phyloP scores from a whole-genome alignment of 768 basidiomycete genomes.

The Roridomyces roridus region DNA sequence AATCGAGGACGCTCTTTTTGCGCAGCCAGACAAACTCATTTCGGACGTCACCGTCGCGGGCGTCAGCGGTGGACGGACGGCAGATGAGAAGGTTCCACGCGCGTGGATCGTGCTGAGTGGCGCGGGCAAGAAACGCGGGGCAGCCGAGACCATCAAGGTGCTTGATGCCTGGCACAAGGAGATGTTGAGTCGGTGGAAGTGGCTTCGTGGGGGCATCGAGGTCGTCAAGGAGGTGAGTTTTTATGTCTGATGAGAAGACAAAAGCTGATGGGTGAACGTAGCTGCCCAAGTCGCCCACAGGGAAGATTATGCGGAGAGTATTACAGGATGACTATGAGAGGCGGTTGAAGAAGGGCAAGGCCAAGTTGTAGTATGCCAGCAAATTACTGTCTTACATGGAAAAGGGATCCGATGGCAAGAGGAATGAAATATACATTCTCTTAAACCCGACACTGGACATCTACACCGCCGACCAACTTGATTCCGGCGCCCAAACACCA shows the following conservation, averaged over 20 bases:
- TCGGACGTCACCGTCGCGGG: conserved; percentile 75
- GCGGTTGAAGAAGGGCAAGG: conserved; percentile 20
- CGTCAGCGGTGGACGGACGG: conserved; percentile 71
- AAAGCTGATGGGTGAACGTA: conserved; percentile 28
- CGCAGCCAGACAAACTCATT: conserved; percentile 66
- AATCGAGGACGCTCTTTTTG: conserved; percentile 70
- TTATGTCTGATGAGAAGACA: not conserved
- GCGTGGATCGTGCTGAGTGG: conserved; percentile 79
- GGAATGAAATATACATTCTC: not conserved
- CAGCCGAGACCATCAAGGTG: conserved; percentile 42
- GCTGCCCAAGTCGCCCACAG: conserved; percentile 80
- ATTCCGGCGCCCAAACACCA: conserved; percentile 92
- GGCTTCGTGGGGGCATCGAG: conserved; percentile 75
- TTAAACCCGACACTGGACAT: conserved; percentile 59
- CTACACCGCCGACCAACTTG: conserved; percentile 67
- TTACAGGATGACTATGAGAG: conserved; percentile 65
- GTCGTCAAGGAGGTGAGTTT: conserved; percentile 63
- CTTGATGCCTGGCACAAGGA: conserved; percentile 68
- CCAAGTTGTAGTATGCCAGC: conserved; percentile 32
- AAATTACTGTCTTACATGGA: no score
- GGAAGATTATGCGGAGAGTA: conserved; percentile 69
- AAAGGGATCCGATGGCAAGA: no score
- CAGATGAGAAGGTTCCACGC: conserved; percentile 75
- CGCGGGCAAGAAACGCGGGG: conserved; percentile 57
- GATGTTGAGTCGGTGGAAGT: conserved; percentile 77